Evolutionary conservation across 129 eudicot species (phyloP), one percentile per base, ranked within the genome.

Genomic region (Lonicera japonica): DNA sequence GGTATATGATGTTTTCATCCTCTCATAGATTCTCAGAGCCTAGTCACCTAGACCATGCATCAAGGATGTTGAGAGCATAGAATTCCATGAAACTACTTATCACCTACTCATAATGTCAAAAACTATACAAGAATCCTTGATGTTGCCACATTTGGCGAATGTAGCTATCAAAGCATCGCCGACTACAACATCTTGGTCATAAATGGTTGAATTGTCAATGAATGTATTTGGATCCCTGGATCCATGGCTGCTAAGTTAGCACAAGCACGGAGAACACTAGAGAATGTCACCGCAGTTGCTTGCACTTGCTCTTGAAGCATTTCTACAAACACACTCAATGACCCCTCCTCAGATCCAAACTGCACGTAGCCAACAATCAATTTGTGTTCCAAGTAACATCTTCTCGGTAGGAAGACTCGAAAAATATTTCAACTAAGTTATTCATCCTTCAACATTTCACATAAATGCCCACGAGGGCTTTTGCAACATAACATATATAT

Each of bases 181-280:
- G 11, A 84, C 94, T 13, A 73, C 79, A 21, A 66, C 63, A 48
- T 77, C 75, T 45, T 59, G 56, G 21, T 70, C 85, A 11, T 59
- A 79, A 21, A 70, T 62, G 51, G 81, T 77, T 77, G 85, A 61
- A 85, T 59, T 5, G 80, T 65, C 52, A 75, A 71, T 15, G 79
- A 57, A 65, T 88, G 96, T 64, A 85, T 77, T 63, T 82, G 87
- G 56, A 63, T 71, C n/a, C 87, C 96, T 11, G 73, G 70, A 48
- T 82, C 85, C 53, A 85, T 54, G 9, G 83, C 72, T 21, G 94
- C 82, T 43, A 82, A 66, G 55, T 74, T 60, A 56, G 94, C 96
- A 73, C 90, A 79, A 29, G 94, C 96, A 55, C 90, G 73, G 41
- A 88, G 85, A 54, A 80, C 64, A 59, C 83, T 77, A 1, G 90